Conservation (phyloP, 1,284 basidiomycete genomes). For the Melampsora larici-populina region DNA sequence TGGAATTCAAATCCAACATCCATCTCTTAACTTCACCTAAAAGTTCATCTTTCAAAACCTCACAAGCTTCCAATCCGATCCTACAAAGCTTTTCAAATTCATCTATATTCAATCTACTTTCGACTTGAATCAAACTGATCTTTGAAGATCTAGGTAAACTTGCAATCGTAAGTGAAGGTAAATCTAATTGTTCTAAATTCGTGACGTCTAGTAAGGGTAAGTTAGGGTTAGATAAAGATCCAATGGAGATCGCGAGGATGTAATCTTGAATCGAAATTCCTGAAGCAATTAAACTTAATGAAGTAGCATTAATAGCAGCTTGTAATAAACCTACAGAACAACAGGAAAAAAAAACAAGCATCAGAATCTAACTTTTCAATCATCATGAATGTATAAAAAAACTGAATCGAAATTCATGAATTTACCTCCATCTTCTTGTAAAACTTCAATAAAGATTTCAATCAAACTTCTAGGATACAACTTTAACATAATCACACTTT, state of each 20-base stretch:
- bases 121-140: slow-evolving; percentile 84
- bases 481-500: slow-evolving; percentile 83
- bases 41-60: slow-evolving; percentile 81
- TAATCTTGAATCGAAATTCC: slow-evolving; percentile 89
- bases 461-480: slow-evolving; percentile 92
- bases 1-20: slow-evolving; percentile 11
- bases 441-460: slow-evolving; percentile 84
- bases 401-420: too few species aligned
- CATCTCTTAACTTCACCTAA: slow-evolving; percentile 66
- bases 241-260: slow-evolving; percentile 74
- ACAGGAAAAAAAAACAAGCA: neutral
- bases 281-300: slow-evolving; percentile 81
- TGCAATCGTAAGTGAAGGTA: slow-evolving; percentile 82
- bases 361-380: too few species aligned
- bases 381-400: too few species aligned
- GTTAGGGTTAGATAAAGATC: slow-evolving; percentile 67
- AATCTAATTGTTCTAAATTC: slow-evolving; percentile 79
- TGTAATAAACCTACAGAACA: slow-evolving; percentile 59
- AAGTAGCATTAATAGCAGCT: slow-evolving; percentile 89
- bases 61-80: slow-evolving; percentile 72
- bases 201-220: slow-evolving; percentile 81
- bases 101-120: slow-evolving; percentile 88
- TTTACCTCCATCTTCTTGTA: slow-evolving; percentile 79
- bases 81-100: slow-evolving; percentile 83
- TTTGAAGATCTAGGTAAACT: slow-evolving; percentile 77